A percentile compares a stretch with the other conserved stretches of the same genome.
phyloP scores from a whole-genome alignment of 306 rosid species.

The Cyamopsis tetragonoloba region DNA sequence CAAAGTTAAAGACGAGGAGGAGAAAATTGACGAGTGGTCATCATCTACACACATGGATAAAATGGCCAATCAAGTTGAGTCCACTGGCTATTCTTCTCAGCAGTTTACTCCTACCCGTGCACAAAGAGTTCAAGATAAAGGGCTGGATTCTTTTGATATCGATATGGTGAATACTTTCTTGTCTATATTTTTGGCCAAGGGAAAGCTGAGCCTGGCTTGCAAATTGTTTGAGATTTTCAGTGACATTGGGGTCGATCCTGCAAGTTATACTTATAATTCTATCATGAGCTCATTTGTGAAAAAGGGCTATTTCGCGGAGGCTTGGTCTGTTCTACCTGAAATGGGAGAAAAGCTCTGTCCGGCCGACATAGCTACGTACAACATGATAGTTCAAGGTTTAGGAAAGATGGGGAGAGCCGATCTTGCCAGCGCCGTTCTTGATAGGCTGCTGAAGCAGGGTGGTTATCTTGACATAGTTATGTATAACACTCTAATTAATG shows the following conservation, averaged over 20 bases:
- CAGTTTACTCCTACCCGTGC: conserved; percentile 48
- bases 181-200: conserved; percentile 83
- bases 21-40: conserved; percentile 58
- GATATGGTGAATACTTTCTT: conserved; percentile 87
- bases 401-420: conserved; percentile 96
- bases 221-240: conserved; percentile 83
- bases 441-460: conserved; percentile 71
- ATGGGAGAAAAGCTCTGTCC: conserved; percentile 79
- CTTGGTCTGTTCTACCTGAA: conserved; percentile 63
- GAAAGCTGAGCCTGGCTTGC: conserved; percentile 83
- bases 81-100: conserved; percentile 32
- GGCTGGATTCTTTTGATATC: conserved; percentile 52
- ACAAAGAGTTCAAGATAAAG: conserved; percentile 62
- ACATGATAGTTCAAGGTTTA: conserved; percentile 83
- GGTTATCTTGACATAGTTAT: conserved; percentile 89
- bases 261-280: conserved; percentile 76
- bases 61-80: conserved; percentile 49
- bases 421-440: conserved; percentile 80
- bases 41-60: conserved; percentile 79
- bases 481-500: conserved; percentile 89
- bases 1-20: conserved; percentile 19
- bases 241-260: conserved; percentile 65
- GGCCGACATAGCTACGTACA: conserved; percentile 87
- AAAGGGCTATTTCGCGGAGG: conserved; percentile 79
- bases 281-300: conserved; percentile 88